These are phyloP conservation scores for Aspergillus uvarum DNA, from an alignment of 2,329 filamentous ascomycete species.

Conservation along the genomic window DNA sequence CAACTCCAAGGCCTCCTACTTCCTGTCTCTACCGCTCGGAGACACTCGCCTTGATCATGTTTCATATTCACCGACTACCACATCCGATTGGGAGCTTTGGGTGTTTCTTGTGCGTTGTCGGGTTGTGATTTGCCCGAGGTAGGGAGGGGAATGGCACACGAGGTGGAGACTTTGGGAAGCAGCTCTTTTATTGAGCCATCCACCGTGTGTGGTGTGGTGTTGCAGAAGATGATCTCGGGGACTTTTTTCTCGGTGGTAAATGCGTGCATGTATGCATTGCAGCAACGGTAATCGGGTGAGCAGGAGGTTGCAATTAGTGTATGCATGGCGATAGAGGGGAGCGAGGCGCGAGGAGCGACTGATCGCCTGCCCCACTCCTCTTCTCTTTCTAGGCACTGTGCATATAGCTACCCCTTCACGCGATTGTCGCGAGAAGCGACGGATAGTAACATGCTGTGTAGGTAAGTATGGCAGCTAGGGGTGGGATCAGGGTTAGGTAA, in stretches of 20 bases:
- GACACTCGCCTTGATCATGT: neutral
- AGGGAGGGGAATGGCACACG: neutral
- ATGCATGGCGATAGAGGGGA: neutral
- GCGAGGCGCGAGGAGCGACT: neutral
- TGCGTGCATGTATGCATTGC: slow-evolving; percentile 10
- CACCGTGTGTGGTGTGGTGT: neutral
- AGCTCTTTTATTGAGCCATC: too few relatives aligned
- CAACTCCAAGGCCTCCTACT: too few relatives aligned
- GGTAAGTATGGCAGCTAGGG: neutral
- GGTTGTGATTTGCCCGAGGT: slow-evolving; percentile 1
- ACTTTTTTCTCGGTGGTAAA: slow-evolving; percentile 2
- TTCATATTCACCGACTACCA: neutral
- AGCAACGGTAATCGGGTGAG: neutral
- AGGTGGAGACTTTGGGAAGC: neutral
- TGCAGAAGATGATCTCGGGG: slow-evolving; percentile 8
- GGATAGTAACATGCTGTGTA: neutral
- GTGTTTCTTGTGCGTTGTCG: slow-evolving; percentile 11
- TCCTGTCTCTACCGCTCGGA: too few relatives aligned
- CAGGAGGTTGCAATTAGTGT: neutral
- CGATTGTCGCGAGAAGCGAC: slow-evolving; percentile 10
- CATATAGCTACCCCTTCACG: neutral
- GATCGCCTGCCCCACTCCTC: neutral
- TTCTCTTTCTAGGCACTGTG: too few relatives aligned
- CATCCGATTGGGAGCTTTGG: neutral
- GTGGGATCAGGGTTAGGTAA: neutral